Evolutionary conservation across 1,284 basidiomycete genomes (phyloP), one percentile per base, ranked within the genome.

Genomic region (Trametes polyzona): DNA sequence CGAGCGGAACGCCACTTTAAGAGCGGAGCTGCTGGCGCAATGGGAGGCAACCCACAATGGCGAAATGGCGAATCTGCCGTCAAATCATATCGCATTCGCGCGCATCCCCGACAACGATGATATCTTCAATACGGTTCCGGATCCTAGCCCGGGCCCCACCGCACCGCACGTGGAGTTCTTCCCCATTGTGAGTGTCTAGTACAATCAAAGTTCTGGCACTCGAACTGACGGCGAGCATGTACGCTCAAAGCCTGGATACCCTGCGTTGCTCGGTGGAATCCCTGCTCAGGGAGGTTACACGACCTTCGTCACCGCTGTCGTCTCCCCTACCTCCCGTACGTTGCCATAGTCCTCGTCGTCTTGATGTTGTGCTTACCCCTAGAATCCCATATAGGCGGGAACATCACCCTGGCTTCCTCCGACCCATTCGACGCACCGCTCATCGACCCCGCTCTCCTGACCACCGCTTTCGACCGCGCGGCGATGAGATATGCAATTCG

Each of bases 401-500:
- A 55, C 17, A 49, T 70, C 14, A 62, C 55, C 4, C 58, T 71
- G 30, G 62, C 62, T 52, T 62, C 63, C 16, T 57, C 50, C 11
- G 57, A 65, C 48, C 62, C 67, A 1, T 67, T 66, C 46, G 58
- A 48, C 27, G 14, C 58, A 21, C 68, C 69, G 9, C 24, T 66
- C 27, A 67, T 72, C 53, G 60, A 68, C 55, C 55, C 65, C 0
- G 57, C 46, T 11, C 49, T 65, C 32, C 58, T 69, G 24, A 47
- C 44, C 10, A 55, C 56, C 26, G 66, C 64, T 41, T 43, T 67
- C 21, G 68, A 69, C 57, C 10, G 67, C 7, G 54, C 54, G 17
- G 53, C 64, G 16, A 51, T 67, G 53, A 56, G 57, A 19, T 46
- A 58, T 21, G 64, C 60, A 6, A 40, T 70, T n/a, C 54, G 56